Base-by-base conservation (phyloP, 1,284 basidiomycete species). In the Butyriboletus appendiculatus region DNA sequence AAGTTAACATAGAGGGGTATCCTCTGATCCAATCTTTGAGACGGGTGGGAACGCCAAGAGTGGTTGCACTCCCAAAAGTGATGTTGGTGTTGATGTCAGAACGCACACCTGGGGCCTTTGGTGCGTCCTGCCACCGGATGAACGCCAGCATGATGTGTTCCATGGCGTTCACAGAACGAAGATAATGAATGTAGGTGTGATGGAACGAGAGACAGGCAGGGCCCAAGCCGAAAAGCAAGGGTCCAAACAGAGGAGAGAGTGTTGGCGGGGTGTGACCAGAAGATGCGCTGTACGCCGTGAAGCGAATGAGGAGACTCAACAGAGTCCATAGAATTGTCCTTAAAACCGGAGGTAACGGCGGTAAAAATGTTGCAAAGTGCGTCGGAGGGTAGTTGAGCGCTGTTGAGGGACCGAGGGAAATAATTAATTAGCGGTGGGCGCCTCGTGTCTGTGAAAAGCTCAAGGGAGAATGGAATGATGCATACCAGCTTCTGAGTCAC, bases 71-170 rank as follows among this genome's bases (percentile, higher is more conserved):
- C 32, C 76, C 77, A 8, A 73, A 73, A 9, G 69, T 55, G 52
- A 66, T 66, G 35, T 62, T 61, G 37, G 70, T 71, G 41, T 71
- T 71, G 56, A 71, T 68, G 34, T 69, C 64, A 35, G 69, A 64
- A 41, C 48, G 66, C 4, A 52, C 49, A 8, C 60, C 58, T 12
- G 64, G 57, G 1, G 67, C 59, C 28, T 73, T 73, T 20, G 80
- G 78, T 4, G 79, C 78, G 57, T 90, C 84, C 59, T 92, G 86
- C 75, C 85, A 88, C 18, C 94, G 84, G 53, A 96, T 88, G 68
- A 88, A 94, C 0, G 92, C 80, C 16, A 96, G 81, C 12, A 96
- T 75, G 47, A 97, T 76, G 61, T 97, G 94, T 67, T 97, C 94
- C 52, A 90, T 90, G 1, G 94, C 94, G 38, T 86, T 85, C 2